Base-by-base conservation (phyloP, 2,329 filamentous ascomycete species). In the Catunica adiposa region DNA sequence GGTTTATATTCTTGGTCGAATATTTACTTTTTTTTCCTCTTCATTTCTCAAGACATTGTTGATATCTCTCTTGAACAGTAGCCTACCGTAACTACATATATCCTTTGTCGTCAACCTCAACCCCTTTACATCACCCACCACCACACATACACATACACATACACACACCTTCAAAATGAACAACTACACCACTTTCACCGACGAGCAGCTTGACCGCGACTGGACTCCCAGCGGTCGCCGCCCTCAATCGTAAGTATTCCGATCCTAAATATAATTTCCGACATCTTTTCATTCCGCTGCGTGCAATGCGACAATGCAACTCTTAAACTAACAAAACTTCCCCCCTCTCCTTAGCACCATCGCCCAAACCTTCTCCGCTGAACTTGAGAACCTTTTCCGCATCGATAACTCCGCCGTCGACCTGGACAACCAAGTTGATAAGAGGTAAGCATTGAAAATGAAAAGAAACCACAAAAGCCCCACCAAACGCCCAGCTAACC, bases 321-420 rank as follows among this genome's bases (percentile, higher is more conserved):
- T 11, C 20, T 2, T 23, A 22, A 15, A 44, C 2, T 14, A 22
- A 8, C 11, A 11, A 22, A 22, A 1, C 15, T 23, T 23, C 5
- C 14, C 11, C 54, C 37, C 14, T 55, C 60, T 50, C 69, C n/a
- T n/a, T n/a, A 95, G 89, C 61, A 92, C 86, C 59, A 82, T 95
- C 69, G 89, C 89, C 55, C 84, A 81, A 63, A 87, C 84, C 66
- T 95, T 96, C 71, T 90, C 88, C 58, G 75, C 81, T 47, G 86
- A 90, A 67, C 75, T 96, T 59, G 85, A 90, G 73, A 84, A 88
- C 66, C 84, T 94, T 62, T 96, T 96, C 73, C 84, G 85, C 64
- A 82, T 96, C 65, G 86, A 92, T 62, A 84, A 82, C 68, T 83
- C 83, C 62, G 66, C 92, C 58, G 79, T 83, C 64, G 78, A 84